Evolutionary conservation across 2,329 filamentous ascomycete species (phyloP).

Genomic region (Albifimbria verrucaria): DNA sequence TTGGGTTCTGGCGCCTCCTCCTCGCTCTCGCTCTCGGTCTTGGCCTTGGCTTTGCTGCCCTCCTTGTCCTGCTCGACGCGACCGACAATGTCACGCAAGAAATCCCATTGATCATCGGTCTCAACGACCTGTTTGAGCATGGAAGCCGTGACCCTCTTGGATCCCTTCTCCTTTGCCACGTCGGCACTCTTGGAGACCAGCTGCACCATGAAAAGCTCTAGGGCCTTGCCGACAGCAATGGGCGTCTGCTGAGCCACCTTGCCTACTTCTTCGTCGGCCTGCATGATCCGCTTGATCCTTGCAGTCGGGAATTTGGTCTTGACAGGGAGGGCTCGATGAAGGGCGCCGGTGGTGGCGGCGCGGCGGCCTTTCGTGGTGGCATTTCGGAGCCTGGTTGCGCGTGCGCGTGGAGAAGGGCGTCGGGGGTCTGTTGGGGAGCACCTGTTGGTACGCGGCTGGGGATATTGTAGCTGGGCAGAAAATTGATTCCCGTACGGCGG

Average conservation of each 20-base stretch:
- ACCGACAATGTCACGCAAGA: constrained; percentile 83
- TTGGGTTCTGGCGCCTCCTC: constrained; percentile 46
- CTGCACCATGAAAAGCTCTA: constrained; percentile 97
- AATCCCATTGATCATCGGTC: constrained; percentile 90
- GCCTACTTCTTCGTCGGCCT: constrained; percentile 96
- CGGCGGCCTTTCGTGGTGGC: constrained; percentile 29
- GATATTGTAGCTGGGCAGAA: not conserved
- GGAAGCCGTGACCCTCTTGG: constrained; percentile 82
- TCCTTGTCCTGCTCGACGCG: constrained; percentile 67
- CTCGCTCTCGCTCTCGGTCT: constrained; percentile 51
- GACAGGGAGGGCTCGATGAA: constrained; percentile 66
- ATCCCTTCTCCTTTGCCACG: constrained; percentile 76
- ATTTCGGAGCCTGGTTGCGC: constrained; percentile 20
- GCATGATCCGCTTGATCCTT: constrained; percentile 98
- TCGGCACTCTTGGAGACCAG: constrained; percentile 85
- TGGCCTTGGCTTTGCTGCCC: constrained; percentile 35
- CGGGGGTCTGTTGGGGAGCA: not conserved
- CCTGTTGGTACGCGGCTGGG: not conserved
- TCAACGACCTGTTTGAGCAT: constrained; percentile 91
- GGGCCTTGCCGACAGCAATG: constrained; percentile 90
- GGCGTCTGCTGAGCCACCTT: constrained; percentile 98
- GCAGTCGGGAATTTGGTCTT: constrained; percentile 96
- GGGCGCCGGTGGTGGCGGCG: constrained; percentile 31
- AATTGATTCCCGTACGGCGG: constrained; percentile 1
- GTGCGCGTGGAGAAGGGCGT: constrained; percentile 8